A percentile compares a stretch with the other conserved stretches of the same genome.
Conservation (phyloP, 441 rosid genomes). For the Gossypium lobatum region DNA sequence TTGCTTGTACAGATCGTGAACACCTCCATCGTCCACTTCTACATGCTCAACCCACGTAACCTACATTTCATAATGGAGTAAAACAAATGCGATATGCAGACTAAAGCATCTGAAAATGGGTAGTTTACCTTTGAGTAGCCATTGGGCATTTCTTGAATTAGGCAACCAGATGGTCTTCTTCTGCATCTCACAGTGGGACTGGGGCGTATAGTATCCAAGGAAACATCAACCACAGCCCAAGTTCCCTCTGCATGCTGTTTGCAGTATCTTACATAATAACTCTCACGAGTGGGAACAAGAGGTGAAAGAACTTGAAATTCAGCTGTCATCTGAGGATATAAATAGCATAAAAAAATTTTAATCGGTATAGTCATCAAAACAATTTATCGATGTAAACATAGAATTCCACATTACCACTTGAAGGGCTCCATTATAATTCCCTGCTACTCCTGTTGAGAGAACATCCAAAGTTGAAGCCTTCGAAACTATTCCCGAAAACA, state of each 20-base stretch:
- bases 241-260: conserved; percentile 68
- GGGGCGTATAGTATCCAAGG: conserved; percentile 67
- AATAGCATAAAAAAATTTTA: neutral
- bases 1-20: conserved; percentile 52
- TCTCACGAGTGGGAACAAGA: conserved; percentile 66
- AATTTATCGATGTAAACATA: neutral
- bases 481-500: conserved; percentile 70
- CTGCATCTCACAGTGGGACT: conserved; percentile 48
- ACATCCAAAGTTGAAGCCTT: conserved; percentile 63
- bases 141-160: conserved; percentile 70
- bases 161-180: conserved; percentile 87
- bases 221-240: conserved; percentile 95
- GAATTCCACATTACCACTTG: conserved; percentile 50
- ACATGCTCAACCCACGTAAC: conserved; percentile 95
- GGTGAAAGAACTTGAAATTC: conserved; percentile 80
- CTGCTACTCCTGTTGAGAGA: conserved; percentile 56
- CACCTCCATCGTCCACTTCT: conserved; percentile 68
- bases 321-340: conserved; percentile 56
- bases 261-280: conserved; percentile 61
- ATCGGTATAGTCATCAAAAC: neutral
- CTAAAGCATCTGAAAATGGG: neutral
- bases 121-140: conserved; percentile 65
- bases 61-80: conserved; percentile 22
- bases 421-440: conserved; percentile 63
- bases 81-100: neutral